Evolutionary conservation across 495 filamentous ascomycete genomes (phyloP).

Genomic region (Saxispiralis lemnorum): DNA sequence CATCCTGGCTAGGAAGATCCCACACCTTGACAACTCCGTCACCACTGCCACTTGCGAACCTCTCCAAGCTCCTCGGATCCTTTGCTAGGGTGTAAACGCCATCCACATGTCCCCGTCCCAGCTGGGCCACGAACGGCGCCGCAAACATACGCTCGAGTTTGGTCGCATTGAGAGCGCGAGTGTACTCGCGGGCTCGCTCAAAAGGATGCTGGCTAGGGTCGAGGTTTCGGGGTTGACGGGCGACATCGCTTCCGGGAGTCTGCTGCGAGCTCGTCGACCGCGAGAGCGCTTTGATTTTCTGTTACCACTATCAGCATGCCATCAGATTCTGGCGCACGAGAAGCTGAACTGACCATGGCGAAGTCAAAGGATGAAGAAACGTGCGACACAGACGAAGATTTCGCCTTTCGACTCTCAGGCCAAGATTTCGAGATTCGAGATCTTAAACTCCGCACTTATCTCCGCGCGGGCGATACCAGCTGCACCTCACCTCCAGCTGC

Average conservation of each 20-base stretch:
- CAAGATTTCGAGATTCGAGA: too few relatives aligned
- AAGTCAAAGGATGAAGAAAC: too few relatives aligned
- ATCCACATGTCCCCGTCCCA: constrained; percentile 85
- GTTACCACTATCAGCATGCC: too few relatives aligned
- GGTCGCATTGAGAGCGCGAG: constrained; percentile 69
- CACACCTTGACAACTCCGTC: constrained; percentile 81
- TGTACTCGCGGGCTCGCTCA: constrained; percentile 84
- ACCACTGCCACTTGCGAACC: constrained; percentile 25
- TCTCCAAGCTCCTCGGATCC: constrained; percentile 25
- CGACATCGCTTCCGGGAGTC: constrained; percentile 56
- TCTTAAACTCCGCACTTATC: too few relatives aligned
- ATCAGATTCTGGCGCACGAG: too few relatives aligned
- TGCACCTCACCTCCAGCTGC: too few relatives aligned
- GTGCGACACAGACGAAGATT: too few relatives aligned
- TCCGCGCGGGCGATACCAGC: too few relatives aligned
- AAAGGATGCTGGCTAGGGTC: constrained; percentile 90
- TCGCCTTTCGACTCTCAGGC: too few relatives aligned
- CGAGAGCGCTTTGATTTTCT: constrained; percentile 86
- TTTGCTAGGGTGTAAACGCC: constrained; percentile 44
- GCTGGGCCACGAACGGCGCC: constrained; percentile 71
- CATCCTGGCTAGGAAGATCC: constrained; percentile 62
- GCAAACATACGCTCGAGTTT: constrained; percentile 95
- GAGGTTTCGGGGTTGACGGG: constrained; percentile 66
- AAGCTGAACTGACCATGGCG: too few relatives aligned
- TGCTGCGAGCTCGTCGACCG: constrained; percentile 60